Evolutionary conservation across 768 basidiomycete species (phyloP), one percentile per base, ranked within the genome.

Genomic region (Mycena latifolia): DNA sequence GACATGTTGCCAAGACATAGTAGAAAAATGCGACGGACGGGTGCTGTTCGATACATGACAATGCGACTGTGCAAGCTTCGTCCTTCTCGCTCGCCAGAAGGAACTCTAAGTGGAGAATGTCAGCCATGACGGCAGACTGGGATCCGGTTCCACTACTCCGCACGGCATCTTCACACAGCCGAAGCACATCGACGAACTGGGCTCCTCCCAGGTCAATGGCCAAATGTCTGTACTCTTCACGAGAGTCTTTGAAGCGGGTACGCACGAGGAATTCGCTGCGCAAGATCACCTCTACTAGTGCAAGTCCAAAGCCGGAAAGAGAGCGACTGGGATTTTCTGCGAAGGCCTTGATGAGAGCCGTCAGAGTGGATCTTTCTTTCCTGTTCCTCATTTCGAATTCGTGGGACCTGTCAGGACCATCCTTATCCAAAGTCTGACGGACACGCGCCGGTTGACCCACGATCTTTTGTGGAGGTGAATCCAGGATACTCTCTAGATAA

Each of bases 91-190:
- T 11, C 7, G 29, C 8, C 0, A 58, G 22, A 46, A 58, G 56
- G n/a, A 31, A 58, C 29, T 58, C 56, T 45, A 46, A n/a, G 9
- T 47, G 43, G 11, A 58, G 41, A 47, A 58, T 58, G 45, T 58
- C n/a, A 11, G 3, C 56, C 28, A 8, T 29, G 6, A 28, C 9
- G n/a, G 28, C 39, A 35, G 54, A 5, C 10, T 55, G 54, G 29
- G 52, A 37, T 37, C 37, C 31, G 5, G 31, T 3, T 22, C 31
- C 31, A 35, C 33, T 24, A 27, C 12, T 12, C 11, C 52, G 33
- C 11, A 53, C 52, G 4, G 52, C 52, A 11, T 53, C 31, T 6
- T 9, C 52, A n/a, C 31, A 31, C 18, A 53, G 8, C 5, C 25
- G 54, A 43, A 55, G 54, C 15, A 55, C 20, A 6, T 27, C 37